Percentiles rank a stretch among this genome's conserved stretches.
Evolutionary conservation across 176 grass and related monocot genomes (phyloP).

Genomic region (Pontederia paniculata): DNA sequence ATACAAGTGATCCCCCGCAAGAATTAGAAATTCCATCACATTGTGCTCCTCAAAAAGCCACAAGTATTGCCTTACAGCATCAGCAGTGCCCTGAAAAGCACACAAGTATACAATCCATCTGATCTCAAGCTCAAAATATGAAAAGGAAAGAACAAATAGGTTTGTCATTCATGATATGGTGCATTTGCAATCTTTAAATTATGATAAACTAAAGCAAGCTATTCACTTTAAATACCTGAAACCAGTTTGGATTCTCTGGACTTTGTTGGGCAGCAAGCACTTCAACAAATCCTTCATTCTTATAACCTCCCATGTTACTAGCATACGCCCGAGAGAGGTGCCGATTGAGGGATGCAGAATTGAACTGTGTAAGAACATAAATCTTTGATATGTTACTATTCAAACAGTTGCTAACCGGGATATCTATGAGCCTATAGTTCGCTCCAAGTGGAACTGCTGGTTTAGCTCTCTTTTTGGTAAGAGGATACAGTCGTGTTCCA

Average conservation of each 20-base stretch:
- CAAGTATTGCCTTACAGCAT: slow-evolving; percentile 75
- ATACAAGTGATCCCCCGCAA: slow-evolving; percentile 93
- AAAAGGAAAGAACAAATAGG: neutral
- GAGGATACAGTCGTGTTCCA: slow-evolving; percentile 73
- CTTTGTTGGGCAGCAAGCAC: slow-evolving; percentile 86
- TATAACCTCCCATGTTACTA: slow-evolving; percentile 75
- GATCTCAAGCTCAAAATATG: neutral
- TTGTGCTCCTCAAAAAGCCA: slow-evolving; percentile 96
- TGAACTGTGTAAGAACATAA: slow-evolving; percentile 88
- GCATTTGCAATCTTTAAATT: no score
- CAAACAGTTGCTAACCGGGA: slow-evolving; percentile 86
- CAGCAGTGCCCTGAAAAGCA: slow-evolving; percentile 80
- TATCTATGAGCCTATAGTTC: slow-evolving; percentile 91
- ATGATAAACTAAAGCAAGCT: no score
- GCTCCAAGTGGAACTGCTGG: slow-evolving; percentile 77
- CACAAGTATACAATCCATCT: neutral
- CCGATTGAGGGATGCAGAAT: slow-evolving; percentile 81
- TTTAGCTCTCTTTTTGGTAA: slow-evolving; percentile 93
- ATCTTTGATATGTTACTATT: slow-evolving; percentile 93
- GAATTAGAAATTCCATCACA: slow-evolving; percentile 78
- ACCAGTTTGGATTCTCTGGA: slow-evolving; percentile 90
- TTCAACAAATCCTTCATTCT: slow-evolving; percentile 88
- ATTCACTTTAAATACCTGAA: slow-evolving; percentile 46
- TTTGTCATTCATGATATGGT: no score
- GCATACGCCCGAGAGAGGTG: slow-evolving; percentile 82